A percentile compares a stretch with the other conserved stretches of the same genome.
phyloP scores from a whole-genome alignment of 2,329 filamentous ascomycete genomes.

The Fusarium vanettenii region DNA sequence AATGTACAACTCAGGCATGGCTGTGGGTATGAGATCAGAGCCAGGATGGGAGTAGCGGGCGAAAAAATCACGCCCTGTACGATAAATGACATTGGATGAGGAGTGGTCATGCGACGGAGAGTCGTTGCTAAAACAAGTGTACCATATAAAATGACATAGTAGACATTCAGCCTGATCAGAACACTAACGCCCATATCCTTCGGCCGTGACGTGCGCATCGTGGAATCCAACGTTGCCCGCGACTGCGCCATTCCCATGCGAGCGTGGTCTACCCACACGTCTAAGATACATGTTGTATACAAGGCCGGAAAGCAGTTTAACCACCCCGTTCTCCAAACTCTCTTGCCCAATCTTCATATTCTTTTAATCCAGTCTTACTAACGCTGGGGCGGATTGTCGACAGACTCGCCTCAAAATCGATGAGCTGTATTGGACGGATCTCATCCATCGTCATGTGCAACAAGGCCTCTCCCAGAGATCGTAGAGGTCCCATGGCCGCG shows the following conservation, averaged over 20 bases:
- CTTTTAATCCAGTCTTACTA: conserved; percentile 82
- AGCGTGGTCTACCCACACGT: conserved; percentile 2
- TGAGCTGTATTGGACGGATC: conserved; percentile 85
- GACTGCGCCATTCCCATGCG: not conserved
- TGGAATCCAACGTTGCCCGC: conserved; percentile 2
- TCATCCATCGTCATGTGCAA: conserved; percentile 94
- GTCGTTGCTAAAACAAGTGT: conserved; percentile 29
- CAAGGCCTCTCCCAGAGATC: conserved; percentile 89
- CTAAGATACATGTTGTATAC: conserved; percentile 29
- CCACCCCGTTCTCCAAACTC: conserved; percentile 94
- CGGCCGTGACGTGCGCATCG: conserved; percentile 6
- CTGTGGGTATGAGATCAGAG: not conserved
- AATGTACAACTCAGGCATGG: conserved; percentile 2
- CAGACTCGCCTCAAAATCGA: conserved; percentile 88
- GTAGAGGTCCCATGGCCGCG: conserved; percentile 94
- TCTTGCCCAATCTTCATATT: conserved; percentile 93
- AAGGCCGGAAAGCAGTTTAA: conserved; percentile 51
- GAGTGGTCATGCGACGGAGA: conserved; percentile 25
- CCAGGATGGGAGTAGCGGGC: conserved; percentile 1
- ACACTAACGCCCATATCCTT: conserved; percentile 8
- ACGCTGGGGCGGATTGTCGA: conserved; percentile 90
- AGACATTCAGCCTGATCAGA: conserved; percentile 21
- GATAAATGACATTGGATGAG: conserved; percentile 21
- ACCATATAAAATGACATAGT: conserved; percentile 37
- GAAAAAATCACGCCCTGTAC: conserved; percentile 29